These are phyloP conservation scores for Flaveria floridana DNA, from an alignment of 140 eudicot species.

Conservation along the genomic window DNA sequence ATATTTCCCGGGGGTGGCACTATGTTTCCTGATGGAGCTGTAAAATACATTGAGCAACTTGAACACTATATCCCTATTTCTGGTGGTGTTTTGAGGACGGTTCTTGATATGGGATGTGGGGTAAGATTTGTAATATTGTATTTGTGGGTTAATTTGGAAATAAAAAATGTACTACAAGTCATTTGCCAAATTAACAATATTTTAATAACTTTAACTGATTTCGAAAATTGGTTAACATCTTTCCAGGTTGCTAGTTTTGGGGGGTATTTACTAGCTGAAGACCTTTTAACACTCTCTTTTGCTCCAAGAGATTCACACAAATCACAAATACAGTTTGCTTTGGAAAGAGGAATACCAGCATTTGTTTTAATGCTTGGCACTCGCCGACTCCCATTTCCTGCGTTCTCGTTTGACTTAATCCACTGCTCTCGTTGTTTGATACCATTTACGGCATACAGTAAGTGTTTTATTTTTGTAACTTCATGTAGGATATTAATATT, in stretches of 20 bases:
- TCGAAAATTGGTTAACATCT: constrained; percentile 18
- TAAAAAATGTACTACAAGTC: not conserved
- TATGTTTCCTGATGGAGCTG: constrained; percentile 99
- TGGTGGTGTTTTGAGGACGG: constrained; percentile 85
- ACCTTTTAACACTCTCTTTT: constrained; percentile 78
- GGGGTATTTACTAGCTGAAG: constrained; percentile 80
- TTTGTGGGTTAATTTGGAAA: not conserved
- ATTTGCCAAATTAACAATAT: not conserved
- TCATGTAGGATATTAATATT: not conserved
- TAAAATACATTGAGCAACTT: constrained; percentile 87
- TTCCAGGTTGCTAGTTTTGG: constrained; percentile 99
- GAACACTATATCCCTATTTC: constrained; percentile 93
- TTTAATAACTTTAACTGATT: not conserved
- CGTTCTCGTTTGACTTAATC: constrained; percentile 79
- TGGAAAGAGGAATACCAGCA: constrained; percentile 97
- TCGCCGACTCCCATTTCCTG: constrained; percentile 90
- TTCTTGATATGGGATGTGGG: constrained; percentile 99
- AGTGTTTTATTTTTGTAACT: constrained; percentile 32
- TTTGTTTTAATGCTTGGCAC: constrained; percentile 99
- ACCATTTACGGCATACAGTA: constrained; percentile 92
- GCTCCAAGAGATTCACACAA: constrained; percentile 99
- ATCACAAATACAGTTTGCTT: constrained; percentile 92
- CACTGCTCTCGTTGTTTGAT: constrained; percentile 97
- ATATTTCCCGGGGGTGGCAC: constrained; percentile 99
- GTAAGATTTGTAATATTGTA: constrained; percentile 45